phyloP scores from a whole-genome alignment of 371 early-diverging fungal species.

The Thermomucor indicae-seudaticae region DNA sequence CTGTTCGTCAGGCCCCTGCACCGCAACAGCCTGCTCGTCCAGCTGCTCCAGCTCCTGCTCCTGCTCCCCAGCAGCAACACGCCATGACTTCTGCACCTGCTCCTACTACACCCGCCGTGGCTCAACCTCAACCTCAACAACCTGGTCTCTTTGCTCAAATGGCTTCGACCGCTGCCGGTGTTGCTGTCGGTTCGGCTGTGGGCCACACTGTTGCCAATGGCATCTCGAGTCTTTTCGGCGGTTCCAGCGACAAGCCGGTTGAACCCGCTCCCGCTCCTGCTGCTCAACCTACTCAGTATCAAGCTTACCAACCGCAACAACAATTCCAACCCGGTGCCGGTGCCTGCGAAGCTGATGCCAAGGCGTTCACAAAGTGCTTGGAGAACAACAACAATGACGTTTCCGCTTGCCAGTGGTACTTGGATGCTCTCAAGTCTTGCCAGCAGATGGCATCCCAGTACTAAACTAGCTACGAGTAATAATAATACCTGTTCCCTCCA shows the following conservation, averaged over 20 bases:
- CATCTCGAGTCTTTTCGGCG: conserved; percentile 68
- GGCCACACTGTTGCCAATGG: conserved; percentile 74
- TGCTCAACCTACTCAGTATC: conserved; percentile 13
- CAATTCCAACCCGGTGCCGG: conserved; percentile 25
- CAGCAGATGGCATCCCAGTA: conserved; percentile 61
- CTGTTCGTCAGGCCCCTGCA: conserved; percentile 61
- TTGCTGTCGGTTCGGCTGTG: conserved; percentile 85
- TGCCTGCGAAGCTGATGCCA: conserved; percentile 80
- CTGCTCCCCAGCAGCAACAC: conserved; percentile 22
- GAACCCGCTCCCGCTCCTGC: background rate
- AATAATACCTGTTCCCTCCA: no score
- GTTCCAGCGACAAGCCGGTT: conserved; percentile 42
- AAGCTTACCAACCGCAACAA: conserved; percentile 46
- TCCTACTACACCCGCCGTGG: conserved; percentile 59
- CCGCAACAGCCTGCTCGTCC: conserved; percentile 30
- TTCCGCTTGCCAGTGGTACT: conserved; percentile 78
- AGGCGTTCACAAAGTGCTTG: conserved; percentile 83
- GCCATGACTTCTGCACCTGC: conserved; percentile 14
- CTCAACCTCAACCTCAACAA: conserved; percentile 51
- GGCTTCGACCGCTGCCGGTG: conserved; percentile 92
- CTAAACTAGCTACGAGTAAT: no score
- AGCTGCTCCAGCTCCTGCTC: conserved; percentile 49
- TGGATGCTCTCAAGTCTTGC: conserved; percentile 86
- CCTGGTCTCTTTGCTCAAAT: conserved; percentile 63
- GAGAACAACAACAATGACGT: conserved; percentile 79